These are phyloP conservation scores for Nakazawaea ishiwadae DNA, from an alignment of 805 yeast species.

Conservation along the genomic window DNA sequence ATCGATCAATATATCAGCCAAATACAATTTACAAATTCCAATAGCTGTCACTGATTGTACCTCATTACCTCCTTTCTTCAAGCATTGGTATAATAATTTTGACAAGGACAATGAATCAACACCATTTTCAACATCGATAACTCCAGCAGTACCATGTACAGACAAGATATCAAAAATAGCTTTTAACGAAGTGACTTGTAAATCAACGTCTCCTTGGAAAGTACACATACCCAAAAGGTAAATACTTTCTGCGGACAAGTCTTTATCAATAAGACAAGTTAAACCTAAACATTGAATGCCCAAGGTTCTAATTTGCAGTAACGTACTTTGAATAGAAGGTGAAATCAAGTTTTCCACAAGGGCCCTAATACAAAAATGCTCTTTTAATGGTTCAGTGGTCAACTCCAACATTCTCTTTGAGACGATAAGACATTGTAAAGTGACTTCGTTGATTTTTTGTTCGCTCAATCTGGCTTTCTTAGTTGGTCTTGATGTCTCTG, in stretches of 20 bases:
- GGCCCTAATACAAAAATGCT: slow-evolving; percentile 62
- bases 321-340: slow-evolving; percentile 68
- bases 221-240: slow-evolving; percentile 66
- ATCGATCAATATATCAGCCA: slow-evolving; percentile 71
- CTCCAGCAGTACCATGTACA: slow-evolving; percentile 60
- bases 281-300: slow-evolving; percentile 79
- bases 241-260: slow-evolving; percentile 60
- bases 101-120: slow-evolving; percentile 66
- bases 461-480: slow-evolving; percentile 33
- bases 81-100: slow-evolving; percentile 61
- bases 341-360: slow-evolving; percentile 71
- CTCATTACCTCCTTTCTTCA: slow-evolving; percentile 48
- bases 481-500: slow-evolving; percentile 26
- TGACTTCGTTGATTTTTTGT: slow-evolving; percentile 39
- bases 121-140: slow-evolving; percentile 47
- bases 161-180: slow-evolving; percentile 76
- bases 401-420: slow-evolving; percentile 67
- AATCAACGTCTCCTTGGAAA: slow-evolving; percentile 58
- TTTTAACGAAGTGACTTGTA: slow-evolving; percentile 59
- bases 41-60: slow-evolving; percentile 82
- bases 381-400: slow-evolving; percentile 57
- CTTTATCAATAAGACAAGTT: slow-evolving; percentile 66
- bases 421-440: slow-evolving; percentile 61
- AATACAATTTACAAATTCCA: slow-evolving; percentile 75
- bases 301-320: slow-evolving; percentile 48